Percentiles rank a stretch among this genome's conserved stretches.
phyloP scores from a whole-genome alignment of 192 early-diverging fungal genomes.

The Neocallimastix lanati region DNA sequence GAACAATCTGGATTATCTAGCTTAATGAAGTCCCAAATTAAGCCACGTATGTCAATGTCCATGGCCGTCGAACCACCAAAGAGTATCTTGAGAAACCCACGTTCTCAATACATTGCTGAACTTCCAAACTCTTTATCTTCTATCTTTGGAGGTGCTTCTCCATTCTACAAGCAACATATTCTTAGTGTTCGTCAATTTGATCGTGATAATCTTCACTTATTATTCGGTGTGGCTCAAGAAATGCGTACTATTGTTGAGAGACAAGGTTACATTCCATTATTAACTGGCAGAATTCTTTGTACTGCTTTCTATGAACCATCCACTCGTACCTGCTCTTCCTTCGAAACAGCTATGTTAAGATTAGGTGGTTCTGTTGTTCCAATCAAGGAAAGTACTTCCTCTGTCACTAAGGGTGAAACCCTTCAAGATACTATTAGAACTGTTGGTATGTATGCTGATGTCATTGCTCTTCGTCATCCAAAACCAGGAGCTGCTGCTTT shows the following conservation, averaged over 20 bases:
- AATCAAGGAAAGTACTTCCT: conserved; percentile 66
- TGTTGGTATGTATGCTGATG: conserved; percentile 76
- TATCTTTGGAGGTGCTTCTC: conserved; percentile 40
- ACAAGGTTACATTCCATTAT: conserved; percentile 62
- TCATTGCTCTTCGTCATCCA: conserved; percentile 85
- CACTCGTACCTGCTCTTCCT: conserved; percentile 81
- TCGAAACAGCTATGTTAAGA: conserved; percentile 85
- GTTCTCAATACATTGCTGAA: conserved; percentile 18
- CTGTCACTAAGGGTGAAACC: conserved; percentile 89
- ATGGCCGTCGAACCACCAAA: conserved; percentile 37
- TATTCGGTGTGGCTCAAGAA: conserved; percentile 93
- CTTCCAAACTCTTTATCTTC: conserved; percentile 25
- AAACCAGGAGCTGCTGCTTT: conserved; percentile 61
- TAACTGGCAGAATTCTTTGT: conserved; percentile 79
- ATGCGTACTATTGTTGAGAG: conserved; percentile 91
- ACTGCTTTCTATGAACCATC: conserved; percentile 95
- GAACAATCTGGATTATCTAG: background rate
- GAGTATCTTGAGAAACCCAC: conserved; percentile 11
- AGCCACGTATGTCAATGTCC: conserved; percentile 5
- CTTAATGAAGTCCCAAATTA: background rate
- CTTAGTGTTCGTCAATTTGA: conserved; percentile 78
- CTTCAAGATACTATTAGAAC: conserved; percentile 85
- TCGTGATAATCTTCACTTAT: conserved; percentile 76
- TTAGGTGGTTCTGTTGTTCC: conserved; percentile 79
- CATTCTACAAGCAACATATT: conserved; percentile 89